Percentiles rank a stretch among this genome's conserved stretches.
These are phyloP conservation scores for Blumeria hordei DNA, from an alignment of 2,329 filamentous ascomycete species.

Conservation along the genomic window DNA sequence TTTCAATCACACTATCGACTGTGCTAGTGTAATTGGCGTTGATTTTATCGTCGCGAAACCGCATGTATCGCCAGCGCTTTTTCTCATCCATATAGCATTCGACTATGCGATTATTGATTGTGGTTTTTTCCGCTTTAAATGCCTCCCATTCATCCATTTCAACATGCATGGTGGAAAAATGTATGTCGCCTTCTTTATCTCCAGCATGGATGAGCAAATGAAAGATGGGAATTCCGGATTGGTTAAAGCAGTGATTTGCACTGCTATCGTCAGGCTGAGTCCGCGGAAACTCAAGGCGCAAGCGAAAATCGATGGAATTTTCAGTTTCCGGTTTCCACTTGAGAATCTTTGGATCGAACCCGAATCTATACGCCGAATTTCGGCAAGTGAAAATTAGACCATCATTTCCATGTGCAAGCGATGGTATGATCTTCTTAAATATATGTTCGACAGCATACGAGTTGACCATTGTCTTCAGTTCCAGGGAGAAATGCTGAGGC, in stretches of 20 bases:
- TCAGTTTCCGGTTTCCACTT: conserved; percentile 96
- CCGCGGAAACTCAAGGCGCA: conserved; percentile 51
- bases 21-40: conserved; percentile 76
- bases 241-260: conserved; percentile 44
- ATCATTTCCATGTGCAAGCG: conserved; percentile 78
- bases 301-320: conserved; percentile 81
- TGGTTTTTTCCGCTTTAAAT: conserved; percentile 47
- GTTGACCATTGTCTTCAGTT: conserved; percentile 75
- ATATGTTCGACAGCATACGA: conserved; percentile 78
- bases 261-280: conserved; percentile 42
- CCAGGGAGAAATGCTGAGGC: conserved; percentile 55
- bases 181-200: conserved; percentile 22
- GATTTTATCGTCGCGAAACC: conserved; percentile 78
- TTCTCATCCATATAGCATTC: conserved; percentile 66
- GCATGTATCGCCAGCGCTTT: conserved; percentile 65
- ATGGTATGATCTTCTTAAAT: conserved; percentile 68
- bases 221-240: conserved; percentile 52
- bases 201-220: conserved; percentile 48
- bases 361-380: conserved; percentile 61
- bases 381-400: conserved; percentile 95
- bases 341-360: conserved; percentile 79
- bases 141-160: conserved; percentile 61
- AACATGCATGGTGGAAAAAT: conserved; percentile 43
- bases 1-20: conserved; percentile 67
- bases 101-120: conserved; percentile 68